Evolutionary conservation across 163 green algal species (phyloP).

Genomic region (Scenedesmus sp.): DNA sequence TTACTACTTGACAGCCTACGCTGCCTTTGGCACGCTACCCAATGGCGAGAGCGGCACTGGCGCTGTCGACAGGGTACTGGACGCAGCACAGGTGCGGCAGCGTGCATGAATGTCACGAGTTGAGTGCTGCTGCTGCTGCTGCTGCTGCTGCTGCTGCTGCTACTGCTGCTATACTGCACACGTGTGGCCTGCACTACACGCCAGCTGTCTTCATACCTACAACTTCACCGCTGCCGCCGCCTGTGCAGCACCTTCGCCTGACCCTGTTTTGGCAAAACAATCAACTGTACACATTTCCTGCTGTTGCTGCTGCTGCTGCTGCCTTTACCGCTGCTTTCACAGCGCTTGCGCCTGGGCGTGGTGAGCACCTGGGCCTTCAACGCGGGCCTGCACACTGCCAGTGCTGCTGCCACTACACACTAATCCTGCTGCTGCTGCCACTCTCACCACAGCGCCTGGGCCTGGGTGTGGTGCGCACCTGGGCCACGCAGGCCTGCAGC

Average conservation of each 20-base stretch:
- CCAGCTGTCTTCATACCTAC: too few relatives aligned
- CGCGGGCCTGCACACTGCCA: background rate
- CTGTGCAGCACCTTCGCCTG: too few relatives aligned
- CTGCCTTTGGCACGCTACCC: background rate
- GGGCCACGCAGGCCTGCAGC: conserved; percentile 50
- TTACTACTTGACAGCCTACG: background rate
- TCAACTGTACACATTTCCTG: too few relatives aligned
- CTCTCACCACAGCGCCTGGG: conserved; percentile 50
- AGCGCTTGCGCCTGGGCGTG: background rate
- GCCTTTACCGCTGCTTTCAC: background rate
- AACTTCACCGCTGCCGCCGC: too few relatives aligned
- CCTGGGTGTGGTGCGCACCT: conserved; percentile 54
- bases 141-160: too few relatives aligned
- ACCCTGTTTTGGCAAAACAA: too few relatives aligned
- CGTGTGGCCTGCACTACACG: too few relatives aligned
- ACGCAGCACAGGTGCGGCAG: background rate
- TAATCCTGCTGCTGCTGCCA: too few relatives aligned
- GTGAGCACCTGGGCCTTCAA: background rate
- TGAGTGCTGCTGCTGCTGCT: too few relatives aligned
- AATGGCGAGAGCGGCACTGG: background rate
- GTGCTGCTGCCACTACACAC: background rate
- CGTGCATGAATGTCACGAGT: too few relatives aligned
- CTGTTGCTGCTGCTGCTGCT: background rate
- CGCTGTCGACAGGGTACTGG: background rate
- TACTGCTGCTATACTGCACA: too few relatives aligned